Evolutionary conservation across 2,329 filamentous ascomycete genomes (phyloP).

Genomic region (Acarospora socialis): DNA sequence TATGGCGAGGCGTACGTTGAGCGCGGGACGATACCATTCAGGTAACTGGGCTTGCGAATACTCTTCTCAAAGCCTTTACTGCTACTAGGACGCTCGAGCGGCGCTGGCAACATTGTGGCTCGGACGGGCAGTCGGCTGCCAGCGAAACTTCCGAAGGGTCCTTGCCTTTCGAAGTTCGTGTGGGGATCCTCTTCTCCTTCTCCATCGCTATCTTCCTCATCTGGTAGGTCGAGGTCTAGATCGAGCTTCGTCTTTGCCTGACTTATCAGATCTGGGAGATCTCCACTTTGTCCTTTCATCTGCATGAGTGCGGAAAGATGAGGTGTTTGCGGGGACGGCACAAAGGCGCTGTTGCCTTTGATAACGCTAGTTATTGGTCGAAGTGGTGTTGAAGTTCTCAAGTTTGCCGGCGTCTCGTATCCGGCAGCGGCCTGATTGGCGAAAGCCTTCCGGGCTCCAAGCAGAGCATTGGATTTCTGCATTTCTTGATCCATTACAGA

Average conservation of each 20-base stretch:
- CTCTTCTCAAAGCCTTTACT: slow-evolving; percentile 40
- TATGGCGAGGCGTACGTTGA: slow-evolving; percentile 20
- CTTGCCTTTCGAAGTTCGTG: slow-evolving; percentile 20
- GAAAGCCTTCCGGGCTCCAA: no score
- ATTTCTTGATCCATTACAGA: slow-evolving; percentile 2
- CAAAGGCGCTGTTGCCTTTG: slow-evolving; percentile 4
- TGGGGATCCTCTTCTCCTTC: slow-evolving; percentile 23
- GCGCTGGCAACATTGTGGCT: slow-evolving; percentile 39
- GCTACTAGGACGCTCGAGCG: slow-evolving; percentile 38
- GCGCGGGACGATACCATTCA: slow-evolving; percentile 22
- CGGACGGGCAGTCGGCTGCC: slow-evolving; percentile 39
- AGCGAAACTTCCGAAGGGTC: slow-evolving; percentile 15
- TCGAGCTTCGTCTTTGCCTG: slow-evolving; percentile 33
- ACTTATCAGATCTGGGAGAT: slow-evolving; percentile 45
- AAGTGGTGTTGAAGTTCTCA: no score
- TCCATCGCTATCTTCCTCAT: slow-evolving; percentile 21
- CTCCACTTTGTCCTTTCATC: slow-evolving; percentile 44
- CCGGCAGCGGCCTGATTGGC: no score
- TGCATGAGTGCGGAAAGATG: slow-evolving; percentile 53
- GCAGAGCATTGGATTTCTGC: neutral
- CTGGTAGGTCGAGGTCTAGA: slow-evolving; percentile 23
- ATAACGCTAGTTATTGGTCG: no score
- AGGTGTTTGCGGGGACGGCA: slow-evolving; percentile 46
- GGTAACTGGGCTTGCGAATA: slow-evolving; percentile 26
- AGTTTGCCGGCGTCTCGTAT: no score